Evolutionary conservation across 768 basidiomycete genomes (phyloP), one percentile per base, ranked within the genome.

Genomic region (Hortiboletus flavorubellus): DNA sequence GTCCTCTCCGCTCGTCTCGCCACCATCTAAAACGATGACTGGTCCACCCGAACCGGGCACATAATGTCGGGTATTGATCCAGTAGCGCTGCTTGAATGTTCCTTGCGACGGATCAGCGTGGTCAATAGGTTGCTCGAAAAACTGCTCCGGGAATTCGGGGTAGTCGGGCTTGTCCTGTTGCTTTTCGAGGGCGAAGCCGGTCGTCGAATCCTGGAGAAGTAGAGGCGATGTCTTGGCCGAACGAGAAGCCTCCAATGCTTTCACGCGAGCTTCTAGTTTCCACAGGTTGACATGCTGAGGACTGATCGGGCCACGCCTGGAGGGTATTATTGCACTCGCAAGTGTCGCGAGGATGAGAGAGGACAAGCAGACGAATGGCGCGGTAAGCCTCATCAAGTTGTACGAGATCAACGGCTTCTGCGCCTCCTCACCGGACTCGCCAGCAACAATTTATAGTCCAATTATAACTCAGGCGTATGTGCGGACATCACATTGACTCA

Each of bases 1-100:
- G 39, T 88, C 81, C 70, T 83, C 84, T 18, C 93, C 96, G 58
- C 82, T 87, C 4, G 93, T 96, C 73, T 98, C 96, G 15, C 96
- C 96, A 1, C 92, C 93, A 69, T 98, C 96, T 21, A 98, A 73
- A 2, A 98, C 83, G 61, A 93, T 87, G 21, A 98, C 91, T 0
- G 95, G 96, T 2, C 85, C 89, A 42, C 85, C 84, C 2, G 78
- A 72, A 7, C 85, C 79, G 0, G 84, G 77, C 51, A 81, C 76
- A 70, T 95, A 98, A 69, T 91, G 85, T 34, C 89, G 80, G 18
- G 83, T 82, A 65, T 87, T 94, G 37, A 95, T 78, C 96, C 96
- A 99, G 71, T 93, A 99, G 18, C 96, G 81, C 66, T 98, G 94
- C 49, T 79, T 73, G 73, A 91, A 98, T 0, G 85, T 90, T 41